A percentile compares a stretch with the other conserved stretches of the same genome.
Evolutionary conservation across 495 filamentous ascomycete species (phyloP).

Genomic region (Schizothecium vesticola): DNA sequence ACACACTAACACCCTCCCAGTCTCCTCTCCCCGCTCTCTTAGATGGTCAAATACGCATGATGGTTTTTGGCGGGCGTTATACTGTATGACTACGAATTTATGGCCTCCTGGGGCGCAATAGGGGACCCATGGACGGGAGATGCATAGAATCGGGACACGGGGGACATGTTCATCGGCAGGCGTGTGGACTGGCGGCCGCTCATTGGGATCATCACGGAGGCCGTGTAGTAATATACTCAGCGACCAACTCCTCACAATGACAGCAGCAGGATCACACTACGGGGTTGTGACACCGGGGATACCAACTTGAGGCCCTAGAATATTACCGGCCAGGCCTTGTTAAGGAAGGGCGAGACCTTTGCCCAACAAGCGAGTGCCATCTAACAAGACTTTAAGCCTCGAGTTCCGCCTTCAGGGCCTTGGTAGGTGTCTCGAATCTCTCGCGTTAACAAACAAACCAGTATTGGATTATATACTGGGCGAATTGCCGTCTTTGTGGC

Average conservation of each 20-base stretch:
- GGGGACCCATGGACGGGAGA: not conserved
- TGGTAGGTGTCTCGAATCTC: no score
- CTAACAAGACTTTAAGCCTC: no score
- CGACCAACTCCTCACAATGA: constrained; percentile 5
- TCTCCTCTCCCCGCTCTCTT: constrained; percentile 69
- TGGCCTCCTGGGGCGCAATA: not conserved
- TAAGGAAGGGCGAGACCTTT: no score
- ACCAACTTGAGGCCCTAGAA: no score
- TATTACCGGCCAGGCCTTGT: no score
- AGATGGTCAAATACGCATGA: constrained; percentile 13
- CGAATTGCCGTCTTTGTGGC: not conserved
- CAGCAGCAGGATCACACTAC: not conserved
- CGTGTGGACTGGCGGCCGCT: not conserved
- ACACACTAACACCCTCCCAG: constrained; percentile 31
- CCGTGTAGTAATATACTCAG: constrained; percentile 4
- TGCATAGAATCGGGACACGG: not conserved
- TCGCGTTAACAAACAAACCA: no score
- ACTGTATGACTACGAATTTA: constrained; percentile 18
- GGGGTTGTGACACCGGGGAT: no score
- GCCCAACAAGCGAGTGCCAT: no score
- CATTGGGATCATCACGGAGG: not conserved
- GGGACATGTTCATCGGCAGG: not conserved
- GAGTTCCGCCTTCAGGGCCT: no score
- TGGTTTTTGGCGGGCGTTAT: not conserved
- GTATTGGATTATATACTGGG: no score